These are phyloP conservation scores for Odonthalia washingtoniensis DNA, from an alignment of 31 red algal genomes.

Conservation along the genomic window DNA sequence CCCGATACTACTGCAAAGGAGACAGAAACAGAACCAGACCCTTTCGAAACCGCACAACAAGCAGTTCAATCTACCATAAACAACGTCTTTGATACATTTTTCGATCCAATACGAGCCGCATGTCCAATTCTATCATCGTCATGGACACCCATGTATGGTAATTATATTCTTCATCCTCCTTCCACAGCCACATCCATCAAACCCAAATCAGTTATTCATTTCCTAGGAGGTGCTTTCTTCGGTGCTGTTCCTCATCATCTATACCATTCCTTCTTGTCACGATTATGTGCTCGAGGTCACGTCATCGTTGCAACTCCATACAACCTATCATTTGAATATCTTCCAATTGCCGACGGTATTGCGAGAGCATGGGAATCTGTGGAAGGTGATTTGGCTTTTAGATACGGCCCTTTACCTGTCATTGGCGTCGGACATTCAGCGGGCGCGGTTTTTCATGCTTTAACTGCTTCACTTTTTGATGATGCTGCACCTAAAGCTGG, in stretches of 20 bases:
- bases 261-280: constrained; percentile 68
- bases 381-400: constrained; percentile 59
- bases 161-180: constrained; percentile 57
- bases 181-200: no score
- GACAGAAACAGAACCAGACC: neutral
- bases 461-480: constrained; percentile 69
- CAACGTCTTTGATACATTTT: constrained; percentile 17
- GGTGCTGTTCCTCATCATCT: constrained; percentile 73
- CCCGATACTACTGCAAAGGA: no score
- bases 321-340: constrained; percentile 70
- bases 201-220: constrained; percentile 84
- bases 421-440: constrained; percentile 87
- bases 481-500: constrained; percentile 55
- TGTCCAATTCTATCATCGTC: constrained; percentile 26
- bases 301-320: constrained; percentile 86
- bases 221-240: constrained; percentile 92
- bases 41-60: constrained; percentile 17
- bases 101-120: constrained; percentile 28
- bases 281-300: constrained; percentile 62
- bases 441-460: constrained; percentile 70
- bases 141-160: constrained; percentile 28
- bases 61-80: constrained; percentile 12
- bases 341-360: constrained; percentile 53
- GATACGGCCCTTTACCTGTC: constrained; percentile 81
- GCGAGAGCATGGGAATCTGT: constrained; percentile 57